Percentiles rank a stretch among this genome's conserved stretches.
These are phyloP conservation scores for Phaseolus lunatus DNA, from an alignment of 306 rosid species.

Conservation along the genomic window DNA sequence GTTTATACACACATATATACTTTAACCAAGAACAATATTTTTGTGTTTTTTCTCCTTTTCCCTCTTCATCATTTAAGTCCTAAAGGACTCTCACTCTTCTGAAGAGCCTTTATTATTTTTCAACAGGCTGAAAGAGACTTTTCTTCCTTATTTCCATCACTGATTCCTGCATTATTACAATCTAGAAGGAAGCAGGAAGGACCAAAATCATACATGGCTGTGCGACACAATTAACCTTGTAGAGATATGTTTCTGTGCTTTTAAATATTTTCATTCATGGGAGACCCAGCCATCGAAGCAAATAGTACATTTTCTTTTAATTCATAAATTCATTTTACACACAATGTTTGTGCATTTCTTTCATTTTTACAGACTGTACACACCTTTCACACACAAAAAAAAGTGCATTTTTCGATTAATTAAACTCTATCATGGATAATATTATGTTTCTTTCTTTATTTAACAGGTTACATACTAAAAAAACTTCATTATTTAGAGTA, in stretches of 20 bases:
- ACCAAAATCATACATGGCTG: constrained; percentile 32
- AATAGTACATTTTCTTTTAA: neutral
- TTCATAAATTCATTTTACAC: neutral
- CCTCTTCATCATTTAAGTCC: constrained; percentile 28
- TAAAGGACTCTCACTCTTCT: constrained; percentile 40
- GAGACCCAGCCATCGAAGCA: constrained; percentile 13
- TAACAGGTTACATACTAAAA: too few relatives aligned
- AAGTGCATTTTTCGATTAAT: too few relatives aligned
- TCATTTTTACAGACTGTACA: neutral
- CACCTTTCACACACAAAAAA: too few relatives aligned
- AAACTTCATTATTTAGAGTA: too few relatives aligned
- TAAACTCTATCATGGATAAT: too few relatives aligned
- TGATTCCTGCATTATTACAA: constrained; percentile 37
- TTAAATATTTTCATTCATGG: constrained; percentile 14
- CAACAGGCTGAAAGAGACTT: constrained; percentile 13
- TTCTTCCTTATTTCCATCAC: constrained; percentile 16
- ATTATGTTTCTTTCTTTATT: too few relatives aligned
- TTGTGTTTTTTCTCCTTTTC: neutral
- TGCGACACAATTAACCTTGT: constrained; percentile 27
- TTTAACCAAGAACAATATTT: constrained; percentile 12
- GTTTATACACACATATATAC: neutral
- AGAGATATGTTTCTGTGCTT: constrained; percentile 35
- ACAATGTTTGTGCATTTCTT: neutral
- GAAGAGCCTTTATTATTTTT: neutral
- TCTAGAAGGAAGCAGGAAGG: constrained; percentile 41